Base-by-base conservation (phyloP, 345 rosid species). In the Pugionium dolabratum region DNA sequence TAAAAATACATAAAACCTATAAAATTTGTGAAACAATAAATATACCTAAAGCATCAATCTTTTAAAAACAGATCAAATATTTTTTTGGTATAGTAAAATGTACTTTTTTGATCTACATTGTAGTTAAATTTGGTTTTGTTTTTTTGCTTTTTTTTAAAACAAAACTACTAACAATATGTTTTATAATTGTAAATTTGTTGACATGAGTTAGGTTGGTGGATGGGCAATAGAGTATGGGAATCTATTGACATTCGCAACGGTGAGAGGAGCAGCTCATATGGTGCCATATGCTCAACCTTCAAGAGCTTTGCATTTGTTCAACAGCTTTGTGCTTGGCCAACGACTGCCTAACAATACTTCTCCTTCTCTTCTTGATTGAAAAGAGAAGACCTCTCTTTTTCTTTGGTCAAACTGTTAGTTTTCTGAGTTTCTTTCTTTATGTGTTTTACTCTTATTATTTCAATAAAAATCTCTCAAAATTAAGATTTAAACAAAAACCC, bases 201-300 rank as follows among this genome's bases (percentile, higher is more conserved):
- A 27, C 1, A 9, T 59, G 32, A 28, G 2, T 6, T 54, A 93
- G 97, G 94, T 93, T 2, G 97, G 90, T 1, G 98, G 97, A 2
- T 89, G 96, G 97, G 86, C 67, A 0, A 87, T 78, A 18, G 96
- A 93, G 60, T 93, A 93, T 47, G 96, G 96, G 18, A 81, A 86
- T 7, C 31, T 87, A 28, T 53, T 92, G 59, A 92, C 88, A 6
- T 93, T 93, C 62, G 88, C 84, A 42, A 92, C 94, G 0, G 96
- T 89, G 6, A 76, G 98, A 52, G 96, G 94, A 25, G 91, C 98
- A 7, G 83, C 96, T 35, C 98, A 93, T 81, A 93, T 93, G 98
- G 98, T 93, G 46, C 98, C 98, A 0, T 87, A 82, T 37, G 80
- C 97, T 5, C 96, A 93, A 59, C 95, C 96, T 44, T 85, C 95